Conservation (phyloP, 1,284 basidiomycete genomes). For the Tranzscheliella williamsii region DNA sequence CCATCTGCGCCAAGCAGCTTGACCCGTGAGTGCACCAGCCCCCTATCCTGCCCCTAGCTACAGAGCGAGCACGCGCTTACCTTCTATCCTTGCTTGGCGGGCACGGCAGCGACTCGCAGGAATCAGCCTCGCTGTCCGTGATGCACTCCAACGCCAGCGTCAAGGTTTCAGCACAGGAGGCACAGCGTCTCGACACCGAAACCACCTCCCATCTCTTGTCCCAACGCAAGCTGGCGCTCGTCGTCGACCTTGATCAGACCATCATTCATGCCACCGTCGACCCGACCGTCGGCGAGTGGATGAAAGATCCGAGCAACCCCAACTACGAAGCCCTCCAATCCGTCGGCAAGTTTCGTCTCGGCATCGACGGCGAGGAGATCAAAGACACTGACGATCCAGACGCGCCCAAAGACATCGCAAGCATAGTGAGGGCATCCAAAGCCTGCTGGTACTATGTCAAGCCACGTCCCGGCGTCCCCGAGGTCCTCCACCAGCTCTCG, state of each 20-base stretch:
- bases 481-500: constrained; percentile 75
- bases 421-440: constrained; percentile 12
- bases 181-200: constrained; percentile 81
- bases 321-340: constrained; percentile 86
- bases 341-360: constrained; percentile 79
- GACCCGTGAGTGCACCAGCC: constrained; percentile 70
- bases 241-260: constrained; percentile 97
- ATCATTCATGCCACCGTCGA: constrained; percentile 98
- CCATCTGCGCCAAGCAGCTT: constrained; percentile 89
- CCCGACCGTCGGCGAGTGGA: constrained; percentile 97
- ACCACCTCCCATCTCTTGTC: constrained; percentile 76
- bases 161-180: constrained; percentile 67
- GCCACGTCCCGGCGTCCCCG: constrained; percentile 78
- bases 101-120: constrained; percentile 11
- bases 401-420: constrained; percentile 14
- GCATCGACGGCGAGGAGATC: constrained; percentile 71
- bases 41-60: neutral
- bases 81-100: neutral
- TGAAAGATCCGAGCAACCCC: constrained; percentile 78
- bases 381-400: constrained; percentile 19
- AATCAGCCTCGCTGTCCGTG: constrained; percentile 39
- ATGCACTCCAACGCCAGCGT: constrained; percentile 53
- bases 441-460: constrained; percentile 97
- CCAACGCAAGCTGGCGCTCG: constrained; percentile 81
- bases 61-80: too few relatives aligned